phyloP scores from a whole-genome alignment of 768 basidiomycete genomes.

The Psilocybe tampanensis region DNA sequence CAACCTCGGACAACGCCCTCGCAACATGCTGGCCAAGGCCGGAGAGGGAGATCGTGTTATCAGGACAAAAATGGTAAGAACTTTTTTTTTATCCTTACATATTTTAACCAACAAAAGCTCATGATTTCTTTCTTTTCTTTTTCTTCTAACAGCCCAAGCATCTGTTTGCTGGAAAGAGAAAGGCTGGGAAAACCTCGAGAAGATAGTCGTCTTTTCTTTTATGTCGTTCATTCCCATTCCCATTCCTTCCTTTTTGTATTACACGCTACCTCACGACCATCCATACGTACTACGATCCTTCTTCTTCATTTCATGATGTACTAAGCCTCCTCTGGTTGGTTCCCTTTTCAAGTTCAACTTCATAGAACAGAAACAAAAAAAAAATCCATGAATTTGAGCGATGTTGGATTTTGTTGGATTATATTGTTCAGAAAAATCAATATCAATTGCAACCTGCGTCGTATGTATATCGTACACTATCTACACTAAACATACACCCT shows the following conservation, averaged over 20 bases:
- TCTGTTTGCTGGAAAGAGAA: conserved; percentile 83
- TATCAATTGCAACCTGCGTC: not conserved
- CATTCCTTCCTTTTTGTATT: conserved; percentile 6
- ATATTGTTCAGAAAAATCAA: no score
- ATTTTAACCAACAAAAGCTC: not conserved
- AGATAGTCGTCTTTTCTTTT: conserved; percentile 41
- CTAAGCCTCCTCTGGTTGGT: no score
- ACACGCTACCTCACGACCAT: conserved; percentile 12
- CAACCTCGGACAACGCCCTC: conserved; percentile 83
- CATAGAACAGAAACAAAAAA: no score
- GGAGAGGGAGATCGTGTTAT: conserved; percentile 89
- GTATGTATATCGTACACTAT: not conserved
- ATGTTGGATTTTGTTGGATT: no score
- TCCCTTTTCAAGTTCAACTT: no score
- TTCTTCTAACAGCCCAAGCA: conserved; percentile 70
- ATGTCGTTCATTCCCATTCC: conserved; percentile 1
- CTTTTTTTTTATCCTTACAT: not conserved
- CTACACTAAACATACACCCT: conserved; percentile 11
- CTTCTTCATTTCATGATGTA: no score
- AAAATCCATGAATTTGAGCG: conserved; percentile 15
- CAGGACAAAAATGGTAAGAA: conserved; percentile 76
- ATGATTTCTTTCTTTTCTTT: conserved; percentile 9
- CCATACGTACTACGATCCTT: no score
- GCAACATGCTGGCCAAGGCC: conserved; percentile 88
- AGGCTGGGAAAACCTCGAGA: conserved; percentile 81